These are phyloP conservation scores for Alternaria tenuissima DNA, from an alignment of 2,329 filamentous ascomycete genomes.

Conservation along the genomic window DNA sequence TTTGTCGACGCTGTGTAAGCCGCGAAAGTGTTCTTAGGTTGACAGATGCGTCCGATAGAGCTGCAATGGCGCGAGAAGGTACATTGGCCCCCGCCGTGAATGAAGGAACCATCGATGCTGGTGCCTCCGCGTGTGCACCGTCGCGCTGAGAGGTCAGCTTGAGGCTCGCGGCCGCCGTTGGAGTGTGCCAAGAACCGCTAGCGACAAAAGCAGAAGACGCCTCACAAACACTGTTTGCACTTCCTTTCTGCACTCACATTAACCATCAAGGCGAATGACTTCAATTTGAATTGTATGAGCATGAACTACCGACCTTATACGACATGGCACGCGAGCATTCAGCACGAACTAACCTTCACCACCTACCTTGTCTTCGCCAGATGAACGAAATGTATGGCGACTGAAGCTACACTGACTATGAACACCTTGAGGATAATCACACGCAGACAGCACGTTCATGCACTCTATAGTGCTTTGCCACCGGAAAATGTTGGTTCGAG, in stretches of 20 bases:
- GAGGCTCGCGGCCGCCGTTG: conserved; percentile 10
- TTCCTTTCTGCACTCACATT: not conserved
- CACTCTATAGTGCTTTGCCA: conserved; percentile 1
- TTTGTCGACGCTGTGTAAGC: conserved; percentile 24
- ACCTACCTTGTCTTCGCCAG: not conserved
- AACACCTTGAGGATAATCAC: not conserved
- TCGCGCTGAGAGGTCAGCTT: conserved; percentile 15
- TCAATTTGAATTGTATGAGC: not conserved
- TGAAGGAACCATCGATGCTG: conserved; percentile 16
- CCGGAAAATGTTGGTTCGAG: not conserved
- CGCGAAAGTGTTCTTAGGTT: conserved; percentile 14
- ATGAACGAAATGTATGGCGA: not conserved
- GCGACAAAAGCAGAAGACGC: conserved; percentile 11
- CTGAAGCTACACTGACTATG: not conserved
- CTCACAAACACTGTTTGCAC: not conserved
- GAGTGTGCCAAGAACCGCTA: conserved; percentile 22
- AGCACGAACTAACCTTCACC: not conserved
- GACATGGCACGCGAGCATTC: not conserved
- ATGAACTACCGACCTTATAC: not conserved
- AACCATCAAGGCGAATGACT: not conserved
- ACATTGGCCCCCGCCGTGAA: conserved; percentile 30
- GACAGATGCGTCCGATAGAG: conserved; percentile 17
- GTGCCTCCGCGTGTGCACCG: conserved; percentile 17
- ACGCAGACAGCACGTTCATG: not conserved
- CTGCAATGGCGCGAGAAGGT: conserved; percentile 16